Percentiles rank a stretch among this genome's conserved stretches.
phyloP scores from a whole-genome alignment of 345 rosid genomes.

The Turnera subulata region DNA sequence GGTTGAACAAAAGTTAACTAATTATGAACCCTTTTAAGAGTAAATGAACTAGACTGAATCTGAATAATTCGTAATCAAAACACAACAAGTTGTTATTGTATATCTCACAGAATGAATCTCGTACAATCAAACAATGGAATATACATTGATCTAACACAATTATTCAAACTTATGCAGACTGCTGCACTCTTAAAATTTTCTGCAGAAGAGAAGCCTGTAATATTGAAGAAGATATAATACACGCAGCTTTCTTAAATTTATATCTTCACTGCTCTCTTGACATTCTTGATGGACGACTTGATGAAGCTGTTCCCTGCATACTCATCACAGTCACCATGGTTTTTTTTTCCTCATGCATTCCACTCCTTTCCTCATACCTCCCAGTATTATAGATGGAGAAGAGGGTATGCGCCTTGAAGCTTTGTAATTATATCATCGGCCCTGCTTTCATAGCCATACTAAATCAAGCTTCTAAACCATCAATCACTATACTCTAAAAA shows the following conservation, averaged over 20 bases:
- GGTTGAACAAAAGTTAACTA: too few relatives aligned
- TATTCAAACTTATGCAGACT: constrained; percentile 23
- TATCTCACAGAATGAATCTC: constrained; percentile 12
- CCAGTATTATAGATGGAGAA: constrained; percentile 75
- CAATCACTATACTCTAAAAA: too few relatives aligned
- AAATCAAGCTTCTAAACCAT: too few relatives aligned
- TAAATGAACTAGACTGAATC: not conserved
- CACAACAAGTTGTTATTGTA: constrained; percentile 52
- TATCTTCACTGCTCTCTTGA: constrained; percentile 62
- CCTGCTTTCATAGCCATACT: constrained; percentile 24
- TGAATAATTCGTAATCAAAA: constrained; percentile 1
- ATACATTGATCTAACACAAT: constrained; percentile 18
- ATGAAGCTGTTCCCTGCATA: constrained; percentile 59
- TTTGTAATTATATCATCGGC: constrained; percentile 52
- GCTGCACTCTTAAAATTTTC: constrained; percentile 9
- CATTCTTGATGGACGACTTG: constrained; percentile 64
- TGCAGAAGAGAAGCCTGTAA: not conserved
- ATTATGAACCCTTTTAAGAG: not conserved
- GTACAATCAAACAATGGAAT: not conserved
- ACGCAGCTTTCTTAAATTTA: constrained; percentile 11
- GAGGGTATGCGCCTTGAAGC: constrained; percentile 75
- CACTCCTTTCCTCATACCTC: constrained; percentile 75
- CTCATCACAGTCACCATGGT: constrained; percentile 49
- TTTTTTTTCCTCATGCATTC: constrained; percentile 80
- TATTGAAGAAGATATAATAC: constrained; percentile 7